Base-by-base conservation (phyloP, 2,329 filamentous ascomycete genomes). In the Aspergillus sp. region DNA sequence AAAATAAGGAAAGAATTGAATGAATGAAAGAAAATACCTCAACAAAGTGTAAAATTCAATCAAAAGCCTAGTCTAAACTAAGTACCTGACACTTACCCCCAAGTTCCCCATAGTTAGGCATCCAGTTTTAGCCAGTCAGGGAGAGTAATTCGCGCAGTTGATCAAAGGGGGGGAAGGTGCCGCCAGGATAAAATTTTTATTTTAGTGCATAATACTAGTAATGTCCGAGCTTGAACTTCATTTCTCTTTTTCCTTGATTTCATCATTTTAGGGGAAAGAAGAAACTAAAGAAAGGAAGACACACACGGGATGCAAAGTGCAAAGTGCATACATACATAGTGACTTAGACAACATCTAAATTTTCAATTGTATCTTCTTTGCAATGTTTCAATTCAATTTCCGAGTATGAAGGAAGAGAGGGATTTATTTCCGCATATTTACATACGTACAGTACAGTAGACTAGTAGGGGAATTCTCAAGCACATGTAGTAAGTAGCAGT, bases 81-180 rank as follows among this genome's bases (percentile, higher is more conserved):
- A 21, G 21, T 36, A 38, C 49, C 28, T 36, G 30, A 52, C 28
- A 10, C 12, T 28, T 15, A 28, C 25, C 25, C 13, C 25, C 28
- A 36, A 12, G 25, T 39, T 36, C 38, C 30, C 53, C 53, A 55
- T 55, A 45, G 53, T 55, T 55, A 55, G 53, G 53, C 53, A 36
- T 36, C 32, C 32, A 36, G 12, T 36, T 36, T 36, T 36, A 45
- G 53, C 21, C 51, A 54, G 51, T 60, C 65, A 59, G 45, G 58
- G 54, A 60, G 36, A 63, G 65, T 67, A 67, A 67, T 67, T 67
- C 64, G 66, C 66, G 64, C 66, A 67, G 66, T 52, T 67, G 66
- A 67, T 67, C 32, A 52, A 36, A 36, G 30, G 21, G 21, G 25
- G 23, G 23, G 23, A 6, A 2, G 23, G 23, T 25, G 25, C 12